A percentile compares a stretch with the other conserved stretches of the same genome.
phyloP scores from a whole-genome alignment of 768 basidiomycete genomes.

The Phaeotremella fagi region DNA sequence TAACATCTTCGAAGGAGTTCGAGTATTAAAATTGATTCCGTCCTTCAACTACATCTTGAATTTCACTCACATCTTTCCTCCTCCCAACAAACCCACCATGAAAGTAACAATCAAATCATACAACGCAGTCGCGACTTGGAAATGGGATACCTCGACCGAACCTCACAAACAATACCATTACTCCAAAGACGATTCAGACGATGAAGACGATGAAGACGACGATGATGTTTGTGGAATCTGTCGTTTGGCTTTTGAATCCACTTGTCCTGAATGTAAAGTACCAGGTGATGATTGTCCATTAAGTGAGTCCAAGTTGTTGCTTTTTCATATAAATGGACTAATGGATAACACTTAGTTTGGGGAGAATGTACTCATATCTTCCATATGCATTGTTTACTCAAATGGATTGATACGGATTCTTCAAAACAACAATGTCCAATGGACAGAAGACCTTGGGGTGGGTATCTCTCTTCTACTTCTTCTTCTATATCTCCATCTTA shows the following conservation, averaged over 20 bases:
- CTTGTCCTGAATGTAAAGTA: conserved; percentile 91
- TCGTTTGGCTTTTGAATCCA: conserved; percentile 66
- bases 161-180: conserved; percentile 37
- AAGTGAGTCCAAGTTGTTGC: conserved; percentile 55
- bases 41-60: too few relatives aligned
- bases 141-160: conserved; percentile 45
- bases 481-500: neutral
- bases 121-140: conserved; percentile 45
- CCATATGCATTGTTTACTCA: conserved; percentile 96
- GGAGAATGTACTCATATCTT: conserved; percentile 96
- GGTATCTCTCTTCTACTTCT: conserved; percentile 14
- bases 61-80: too few relatives aligned
- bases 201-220: conserved; percentile 28
- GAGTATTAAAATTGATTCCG: too few relatives aligned
- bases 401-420: conserved; percentile 85
- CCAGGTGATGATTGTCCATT: conserved; percentile 94
- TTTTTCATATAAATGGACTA: neutral
- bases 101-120: conserved; percentile 42
- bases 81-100: too few relatives aligned
- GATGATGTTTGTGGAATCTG: conserved; percentile 44
- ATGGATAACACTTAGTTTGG: conserved; percentile 64
- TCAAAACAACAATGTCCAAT: conserved; percentile 98
- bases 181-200: conserved; percentile 1
- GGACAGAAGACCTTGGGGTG: conserved; percentile 90
- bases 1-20: too few relatives aligned